Base-by-base conservation (phyloP, 345 rosid species). In the Ailanthus altissimus region DNA sequence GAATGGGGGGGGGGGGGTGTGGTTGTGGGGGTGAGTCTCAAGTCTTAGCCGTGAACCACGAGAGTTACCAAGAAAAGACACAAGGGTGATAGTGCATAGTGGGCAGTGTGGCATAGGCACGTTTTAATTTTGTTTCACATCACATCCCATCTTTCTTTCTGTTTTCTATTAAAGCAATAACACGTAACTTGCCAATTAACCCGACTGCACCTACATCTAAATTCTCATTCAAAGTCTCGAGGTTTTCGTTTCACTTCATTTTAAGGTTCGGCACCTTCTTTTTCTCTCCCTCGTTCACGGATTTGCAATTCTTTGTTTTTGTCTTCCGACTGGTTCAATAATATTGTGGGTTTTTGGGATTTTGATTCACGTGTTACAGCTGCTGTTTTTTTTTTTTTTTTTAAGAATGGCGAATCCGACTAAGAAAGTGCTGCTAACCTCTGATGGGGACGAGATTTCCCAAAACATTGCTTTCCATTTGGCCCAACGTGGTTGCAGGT, bases 401-500 rank as follows among this genome's bases (percentile, higher is more conserved):
- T 32, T 32, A 32, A 46, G 69, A 75, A 89, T 90, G 97, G 91
- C 62, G 50, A 80, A 42, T 78, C 85, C 77, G 49, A 77, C 78
- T 0, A 93, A 93, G 89, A 93, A 82, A 73, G 98, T 96, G 70
- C 67, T 96, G 87, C 77, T 96, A 32, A 90, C 99, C 23, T 90
- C 95, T 61, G 84, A 84, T 64, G 99, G 94, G 43, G 98, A 93
- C 74, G 90, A 86, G 74, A 74, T 96, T 75, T 92, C 97, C 25
- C 84, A 63, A 71, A 87, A 76, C 76, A 86, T 93, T 67, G 97
- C 99, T 60, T 71, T 88, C 73, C 88, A 90, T 72, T 85, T 96
- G 59, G 97, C 91, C 86, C 79, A 84, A 70, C 88, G 80, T 11
- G 97, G 97, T 49, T 96, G 98, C 93, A 90, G 98, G 98, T 93